These are phyloP conservation scores for Mycena sp. DNA, from an alignment of 1,284 basidiomycete genomes.

Conservation along the genomic window DNA sequence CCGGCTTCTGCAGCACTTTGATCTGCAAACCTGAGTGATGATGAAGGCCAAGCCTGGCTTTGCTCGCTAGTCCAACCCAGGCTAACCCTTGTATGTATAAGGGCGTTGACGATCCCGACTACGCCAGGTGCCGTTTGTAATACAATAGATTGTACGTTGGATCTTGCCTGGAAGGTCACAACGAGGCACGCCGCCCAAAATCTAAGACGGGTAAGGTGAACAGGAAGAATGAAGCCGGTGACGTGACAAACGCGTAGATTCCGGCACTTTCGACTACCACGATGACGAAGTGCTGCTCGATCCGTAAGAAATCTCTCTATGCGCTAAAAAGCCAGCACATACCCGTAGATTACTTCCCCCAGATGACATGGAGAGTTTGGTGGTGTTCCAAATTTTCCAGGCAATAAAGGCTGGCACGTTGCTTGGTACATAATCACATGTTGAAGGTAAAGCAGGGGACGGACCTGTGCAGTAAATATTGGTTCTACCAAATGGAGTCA, in stretches of 20 bases:
- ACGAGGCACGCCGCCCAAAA: constrained; percentile 5
- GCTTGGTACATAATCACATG: not conserved
- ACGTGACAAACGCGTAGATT: constrained; percentile 8
- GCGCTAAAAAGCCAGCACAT: not conserved
- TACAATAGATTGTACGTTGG: not conserved
- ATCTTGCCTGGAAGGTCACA: not conserved
- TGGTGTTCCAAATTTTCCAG: constrained; percentile 11
- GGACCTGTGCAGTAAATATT: constrained; percentile 13
- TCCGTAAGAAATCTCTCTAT: not conserved
- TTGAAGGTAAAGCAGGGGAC: not conserved
- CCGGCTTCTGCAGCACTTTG: too few relatives aligned
- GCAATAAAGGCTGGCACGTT: not conserved
- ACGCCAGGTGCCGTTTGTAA: constrained; percentile 6
- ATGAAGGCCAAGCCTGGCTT: not conserved
- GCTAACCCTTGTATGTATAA: constrained; percentile 16
- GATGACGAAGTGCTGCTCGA: constrained; percentile 10
- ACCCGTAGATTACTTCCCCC: constrained; percentile 7
- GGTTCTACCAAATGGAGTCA: not conserved
- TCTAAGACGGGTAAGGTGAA: not conserved
- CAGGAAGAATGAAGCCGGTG: not conserved
- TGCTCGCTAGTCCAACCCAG: constrained; percentile 18
- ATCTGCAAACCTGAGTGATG: not conserved
- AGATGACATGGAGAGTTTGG: not conserved
- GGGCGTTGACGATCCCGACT: constrained; percentile 10
- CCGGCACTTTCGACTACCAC: constrained; percentile 14